Conservation (phyloP, 1,284 basidiomycete genomes). For the Irpex sp. region DNA sequence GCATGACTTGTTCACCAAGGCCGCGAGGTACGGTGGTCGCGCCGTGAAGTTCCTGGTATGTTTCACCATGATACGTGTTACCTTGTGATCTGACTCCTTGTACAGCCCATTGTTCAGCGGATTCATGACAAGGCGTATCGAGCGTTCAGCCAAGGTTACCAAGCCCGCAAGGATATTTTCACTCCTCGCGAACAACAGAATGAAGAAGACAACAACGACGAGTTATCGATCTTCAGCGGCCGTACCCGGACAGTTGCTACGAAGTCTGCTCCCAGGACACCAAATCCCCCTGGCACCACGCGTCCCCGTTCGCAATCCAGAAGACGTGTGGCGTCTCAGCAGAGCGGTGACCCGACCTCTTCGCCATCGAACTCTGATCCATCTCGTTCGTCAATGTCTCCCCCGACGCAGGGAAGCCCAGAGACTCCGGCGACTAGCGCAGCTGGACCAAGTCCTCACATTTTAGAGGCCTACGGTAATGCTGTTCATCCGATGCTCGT, state of each 20-base stretch:
- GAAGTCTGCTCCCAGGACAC: slow-evolving; percentile 24
- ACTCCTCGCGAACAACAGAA: slow-evolving; percentile 39
- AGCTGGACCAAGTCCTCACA: slow-evolving; percentile 3
- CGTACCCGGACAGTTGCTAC: slow-evolving; percentile 57
- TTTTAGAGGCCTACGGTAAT: slow-evolving; percentile 24
- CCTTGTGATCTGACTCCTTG: slow-evolving; percentile 5
- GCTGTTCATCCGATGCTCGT: slow-evolving; percentile 56
- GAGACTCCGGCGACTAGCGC: slow-evolving; percentile 15
- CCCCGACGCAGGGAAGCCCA: slow-evolving; percentile 12
- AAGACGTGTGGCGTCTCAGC: slow-evolving; percentile 16
- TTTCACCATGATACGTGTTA: slow-evolving; percentile 9
- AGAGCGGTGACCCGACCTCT: not conserved
- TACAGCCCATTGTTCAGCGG: slow-evolving; percentile 58
- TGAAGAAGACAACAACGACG: slow-evolving; percentile 35
- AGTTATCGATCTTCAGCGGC: slow-evolving; percentile 71
- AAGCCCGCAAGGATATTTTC: slow-evolving; percentile 52
- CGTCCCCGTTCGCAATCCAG: slow-evolving; percentile 12
- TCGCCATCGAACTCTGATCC: slow-evolving; percentile 18
- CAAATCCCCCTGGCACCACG: not conserved
- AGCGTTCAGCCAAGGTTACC: slow-evolving; percentile 43
- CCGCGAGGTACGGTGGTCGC: slow-evolving; percentile 55
- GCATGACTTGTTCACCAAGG: slow-evolving; percentile 57
- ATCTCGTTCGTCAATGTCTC: slow-evolving; percentile 16
- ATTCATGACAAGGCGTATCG: slow-evolving; percentile 59
- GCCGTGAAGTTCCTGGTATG: slow-evolving; percentile 64